Conservation (phyloP, 495 filamentous ascomycete species). For the Penicillium riverlandense region DNA sequence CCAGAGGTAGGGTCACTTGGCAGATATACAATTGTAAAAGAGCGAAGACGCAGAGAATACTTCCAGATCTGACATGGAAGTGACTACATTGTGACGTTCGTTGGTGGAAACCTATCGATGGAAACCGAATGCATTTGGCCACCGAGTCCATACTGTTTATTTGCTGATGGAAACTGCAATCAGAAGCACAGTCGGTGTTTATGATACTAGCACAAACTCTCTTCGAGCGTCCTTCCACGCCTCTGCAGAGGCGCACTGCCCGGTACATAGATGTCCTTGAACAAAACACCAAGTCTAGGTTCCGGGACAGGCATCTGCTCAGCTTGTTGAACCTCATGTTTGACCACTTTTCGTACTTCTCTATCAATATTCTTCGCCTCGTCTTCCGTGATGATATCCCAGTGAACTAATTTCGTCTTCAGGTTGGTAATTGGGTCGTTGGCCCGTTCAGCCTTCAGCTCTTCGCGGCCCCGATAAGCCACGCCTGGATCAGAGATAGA, state of each 20-base stretch:
- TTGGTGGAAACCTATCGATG: too few relatives aligned
- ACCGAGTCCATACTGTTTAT: neutral
- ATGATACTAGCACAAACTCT: constrained; percentile 8
- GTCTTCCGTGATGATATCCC: constrained; percentile 79
- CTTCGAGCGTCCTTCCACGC: constrained; percentile 16
- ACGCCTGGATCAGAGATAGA: constrained; percentile 94
- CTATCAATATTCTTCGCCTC: constrained; percentile 86
- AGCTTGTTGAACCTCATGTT: constrained; percentile 72
- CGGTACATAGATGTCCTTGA: constrained; percentile 83
- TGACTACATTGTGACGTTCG: too few relatives aligned
- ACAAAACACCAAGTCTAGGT: constrained; percentile 63
- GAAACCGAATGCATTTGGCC: too few relatives aligned
- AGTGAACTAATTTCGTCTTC: constrained; percentile 82
- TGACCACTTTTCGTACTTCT: constrained; percentile 66
- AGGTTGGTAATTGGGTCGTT: constrained; percentile 89
- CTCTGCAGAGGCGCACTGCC: constrained; percentile 62
- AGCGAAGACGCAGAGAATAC: too few relatives aligned
- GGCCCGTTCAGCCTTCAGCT: constrained; percentile 76
- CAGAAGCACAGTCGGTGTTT: neutral
- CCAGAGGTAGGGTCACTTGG: neutral
- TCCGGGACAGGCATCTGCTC: constrained; percentile 75
- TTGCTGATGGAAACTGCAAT: neutral
- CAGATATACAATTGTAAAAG: neutral
- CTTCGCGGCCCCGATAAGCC: constrained; percentile 89
- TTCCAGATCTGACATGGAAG: too few relatives aligned